Evolutionary conservation across 2,329 filamentous ascomycete species (phyloP).

Genomic region (Byssochlamys sp.): DNA sequence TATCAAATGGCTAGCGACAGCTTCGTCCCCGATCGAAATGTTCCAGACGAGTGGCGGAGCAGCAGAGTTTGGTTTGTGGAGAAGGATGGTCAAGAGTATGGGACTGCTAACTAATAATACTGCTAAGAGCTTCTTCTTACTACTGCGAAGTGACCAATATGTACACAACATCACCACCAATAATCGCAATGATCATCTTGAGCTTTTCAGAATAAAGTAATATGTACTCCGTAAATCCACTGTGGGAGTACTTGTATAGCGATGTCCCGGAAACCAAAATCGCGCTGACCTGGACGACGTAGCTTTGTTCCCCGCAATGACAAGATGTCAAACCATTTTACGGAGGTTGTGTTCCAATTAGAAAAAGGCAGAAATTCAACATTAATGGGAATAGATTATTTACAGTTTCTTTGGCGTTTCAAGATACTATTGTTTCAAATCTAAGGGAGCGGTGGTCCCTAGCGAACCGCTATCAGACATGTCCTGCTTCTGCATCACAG

Average conservation of each 20-base stretch:
- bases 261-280: neutral
- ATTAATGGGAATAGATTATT: neutral
- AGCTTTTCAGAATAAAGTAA: neutral
- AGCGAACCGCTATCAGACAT: neutral
- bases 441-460: neutral
- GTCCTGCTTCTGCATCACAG: neutral
- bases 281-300: neutral
- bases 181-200: neutral
- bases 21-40: neutral
- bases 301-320: neutral
- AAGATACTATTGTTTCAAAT: neutral
- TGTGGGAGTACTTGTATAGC: neutral
- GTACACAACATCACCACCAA: neutral
- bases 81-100: neutral
- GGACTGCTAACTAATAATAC: neutral
- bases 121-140: neutral
- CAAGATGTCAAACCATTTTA: neutral
- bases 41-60: neutral
- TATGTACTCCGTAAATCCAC: neutral
- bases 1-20: neutral
- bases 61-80: neutral
- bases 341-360: neutral
- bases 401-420: neutral
- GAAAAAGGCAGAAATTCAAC: neutral
- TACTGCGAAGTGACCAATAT: neutral